phyloP scores from a whole-genome alignment of 192 early-diverging fungal genomes.

The Coemansia sp. region DNA sequence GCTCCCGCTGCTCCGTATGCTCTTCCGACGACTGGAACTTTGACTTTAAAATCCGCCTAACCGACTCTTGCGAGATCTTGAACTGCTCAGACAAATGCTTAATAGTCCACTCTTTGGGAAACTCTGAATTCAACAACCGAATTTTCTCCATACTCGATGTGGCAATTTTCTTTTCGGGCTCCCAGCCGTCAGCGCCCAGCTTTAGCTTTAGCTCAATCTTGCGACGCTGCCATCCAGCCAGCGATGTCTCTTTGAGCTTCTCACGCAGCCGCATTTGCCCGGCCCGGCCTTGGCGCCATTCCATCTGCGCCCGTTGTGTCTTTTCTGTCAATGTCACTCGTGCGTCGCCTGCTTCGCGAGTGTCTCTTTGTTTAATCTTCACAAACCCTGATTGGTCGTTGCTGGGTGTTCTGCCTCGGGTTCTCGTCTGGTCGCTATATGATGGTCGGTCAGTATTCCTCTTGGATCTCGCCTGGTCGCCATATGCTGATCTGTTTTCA shows the following conservation, averaged over 20 bases:
- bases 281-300: constrained; percentile 22
- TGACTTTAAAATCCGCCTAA: constrained; percentile 58
- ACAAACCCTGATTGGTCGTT: not conserved
- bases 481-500: no score
- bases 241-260: constrained; percentile 20
- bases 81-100: constrained; percentile 54
- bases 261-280: constrained; percentile 17
- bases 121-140: constrained; percentile 44
- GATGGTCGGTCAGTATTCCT: no score
- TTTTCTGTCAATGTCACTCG: constrained; percentile 25
- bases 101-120: constrained; percentile 52
- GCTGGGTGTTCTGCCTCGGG: not conserved
- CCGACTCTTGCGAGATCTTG: constrained; percentile 55
- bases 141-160: constrained; percentile 52
- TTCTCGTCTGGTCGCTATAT: no score
- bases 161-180: constrained; percentile 42
- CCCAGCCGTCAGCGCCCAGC: constrained; percentile 27
- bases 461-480: no score
- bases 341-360: not conserved
- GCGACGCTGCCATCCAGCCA: constrained; percentile 48
- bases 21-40: constrained; percentile 38
- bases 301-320: constrained; percentile 11
- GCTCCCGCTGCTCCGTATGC: constrained; percentile 42
- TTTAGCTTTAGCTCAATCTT: constrained; percentile 53
- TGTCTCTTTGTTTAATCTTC: not conserved